Evolutionary conservation across 768 basidiomycete genomes (phyloP), one percentile per base, ranked within the genome.

Genomic region (Macrolepiota albuminosa): DNA sequence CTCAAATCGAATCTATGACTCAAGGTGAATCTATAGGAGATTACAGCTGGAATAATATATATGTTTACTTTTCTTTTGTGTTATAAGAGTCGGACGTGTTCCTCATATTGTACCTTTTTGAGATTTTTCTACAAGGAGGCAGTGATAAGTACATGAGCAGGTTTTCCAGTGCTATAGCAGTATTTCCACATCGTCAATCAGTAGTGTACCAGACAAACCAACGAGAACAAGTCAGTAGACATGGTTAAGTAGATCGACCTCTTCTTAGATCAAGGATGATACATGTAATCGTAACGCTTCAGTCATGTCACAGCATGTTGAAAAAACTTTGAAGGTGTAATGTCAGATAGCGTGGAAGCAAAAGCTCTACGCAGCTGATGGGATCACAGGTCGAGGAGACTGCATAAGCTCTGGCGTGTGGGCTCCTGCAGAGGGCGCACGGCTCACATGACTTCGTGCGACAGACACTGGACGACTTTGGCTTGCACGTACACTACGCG

Each of bases 1-100:
- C 69, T 13, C 67, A 70, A 78, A 73, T 66, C 70, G 72, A 39
- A 60, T 72, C n/a, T 74, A 65, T 56, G 73, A 74, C 26, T 66
- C 55, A 33, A 26, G 26, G 3, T 10, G 36, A 31, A 34, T 43
- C 3, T 53, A 42, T 14, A n/a, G 9, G 6, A 50, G 21, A 34
- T 45, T 18, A 26, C 40, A 45, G 7, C 14, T 11, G 6, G 21
- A 59, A 13, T n/a, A 13, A 13, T 24, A 18, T 26, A 9, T 33
- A 3, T 45, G n/a, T 31, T 7, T 18, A 39, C 14, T 16, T 37
- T 39, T 26, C 9, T 11, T 13, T 36, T 21, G 5, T 21, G 13
- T 7, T 18, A 8, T 8, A 9, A 18, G 47, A 16, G 8, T 48
- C 16, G 47, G 29, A 47, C 46, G 14, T 24, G 43, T 47, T 26